These are phyloP conservation scores for Rhodotorula sp. DNA, from an alignment of 1,284 basidiomycete species.

Conservation along the genomic window DNA sequence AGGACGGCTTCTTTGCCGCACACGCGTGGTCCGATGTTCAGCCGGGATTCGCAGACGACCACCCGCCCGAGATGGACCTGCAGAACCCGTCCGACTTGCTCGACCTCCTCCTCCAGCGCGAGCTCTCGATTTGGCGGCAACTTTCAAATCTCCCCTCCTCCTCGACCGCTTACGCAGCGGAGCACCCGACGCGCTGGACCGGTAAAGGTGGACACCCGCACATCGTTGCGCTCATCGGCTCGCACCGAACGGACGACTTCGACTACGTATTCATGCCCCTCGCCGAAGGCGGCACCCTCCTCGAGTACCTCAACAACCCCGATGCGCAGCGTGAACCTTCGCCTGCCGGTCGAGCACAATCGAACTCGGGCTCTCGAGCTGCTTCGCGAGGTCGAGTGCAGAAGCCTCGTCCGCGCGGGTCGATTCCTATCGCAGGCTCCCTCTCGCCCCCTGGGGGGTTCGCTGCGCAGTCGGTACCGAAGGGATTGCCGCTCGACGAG, in stretches of 20 bases:
- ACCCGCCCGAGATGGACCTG: neutral
- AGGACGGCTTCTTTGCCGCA: neutral
- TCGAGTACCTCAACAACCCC: constrained; percentile 64
- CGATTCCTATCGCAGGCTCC: constrained; percentile 13
- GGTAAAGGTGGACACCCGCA: constrained; percentile 50
- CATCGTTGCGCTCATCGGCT: constrained; percentile 75
- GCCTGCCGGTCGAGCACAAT: neutral
- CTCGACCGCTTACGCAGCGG: neutral
- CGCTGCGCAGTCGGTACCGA: neutral
- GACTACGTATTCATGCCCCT: constrained; percentile 81
- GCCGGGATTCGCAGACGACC: neutral
- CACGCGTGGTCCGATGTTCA: neutral
- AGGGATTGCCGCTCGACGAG: constrained; percentile 48
- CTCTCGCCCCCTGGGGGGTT: neutral
- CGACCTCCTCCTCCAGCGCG: constrained; percentile 62
- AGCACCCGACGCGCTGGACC: constrained; percentile 51
- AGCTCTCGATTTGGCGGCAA: constrained; percentile 74
- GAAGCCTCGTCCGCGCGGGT: neutral
- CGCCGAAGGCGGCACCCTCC: constrained; percentile 79
- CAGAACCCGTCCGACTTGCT: constrained; percentile 50
- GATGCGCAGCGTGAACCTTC: neutral
- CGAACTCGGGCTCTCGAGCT: neutral
- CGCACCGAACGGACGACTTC: constrained; percentile 63
- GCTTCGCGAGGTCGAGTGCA: neutral
- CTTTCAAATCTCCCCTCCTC: constrained; percentile 57